Evolutionary conservation across 208 protist genomes (phyloP).

Genomic region (Leishmania mexicana): DNA sequence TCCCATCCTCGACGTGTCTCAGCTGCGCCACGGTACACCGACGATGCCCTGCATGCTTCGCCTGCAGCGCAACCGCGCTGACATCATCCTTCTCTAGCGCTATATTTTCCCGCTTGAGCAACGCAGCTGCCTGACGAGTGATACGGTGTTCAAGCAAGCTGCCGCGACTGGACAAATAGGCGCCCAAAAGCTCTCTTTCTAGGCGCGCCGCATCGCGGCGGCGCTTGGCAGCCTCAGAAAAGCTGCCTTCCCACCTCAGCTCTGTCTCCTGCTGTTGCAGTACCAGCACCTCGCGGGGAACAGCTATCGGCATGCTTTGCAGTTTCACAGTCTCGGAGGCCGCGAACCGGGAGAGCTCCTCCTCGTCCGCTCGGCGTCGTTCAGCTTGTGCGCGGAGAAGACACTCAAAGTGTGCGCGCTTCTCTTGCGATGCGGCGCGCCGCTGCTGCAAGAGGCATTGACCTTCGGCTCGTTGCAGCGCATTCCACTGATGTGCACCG

Average conservation of each 20-base stretch:
- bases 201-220: conserved; percentile 23
- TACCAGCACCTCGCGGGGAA: conserved; percentile 28
- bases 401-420: conserved; percentile 24
- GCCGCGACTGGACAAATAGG: conserved; percentile 2
- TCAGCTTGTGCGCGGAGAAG: conserved; percentile 40
- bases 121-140: conserved; percentile 3
- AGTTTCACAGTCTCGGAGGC: conserved; percentile 28
- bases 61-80: conserved; percentile 15
- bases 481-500: conserved; percentile 57
- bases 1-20: conserved; percentile 53
- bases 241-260: conserved; percentile 35
- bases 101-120: conserved; percentile 17
- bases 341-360: conserved; percentile 48
- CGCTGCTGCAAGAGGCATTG: conserved; percentile 24
- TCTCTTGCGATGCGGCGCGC: conserved; percentile 1
- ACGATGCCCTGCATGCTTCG: conserved; percentile 8
- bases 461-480: conserved; percentile 47
- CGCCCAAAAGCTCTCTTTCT: conserved; percentile 9
- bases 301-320: conserved; percentile 37
- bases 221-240: conserved; percentile 35
- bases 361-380: conserved; percentile 38
- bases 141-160: conserved; percentile 26
- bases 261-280: conserved; percentile 40
- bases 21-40: conserved; percentile 31
- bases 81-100: conserved; percentile 25